phyloP scores from a whole-genome alignment of 2,329 filamentous ascomycete species.

The Colletotrichum sp. region DNA sequence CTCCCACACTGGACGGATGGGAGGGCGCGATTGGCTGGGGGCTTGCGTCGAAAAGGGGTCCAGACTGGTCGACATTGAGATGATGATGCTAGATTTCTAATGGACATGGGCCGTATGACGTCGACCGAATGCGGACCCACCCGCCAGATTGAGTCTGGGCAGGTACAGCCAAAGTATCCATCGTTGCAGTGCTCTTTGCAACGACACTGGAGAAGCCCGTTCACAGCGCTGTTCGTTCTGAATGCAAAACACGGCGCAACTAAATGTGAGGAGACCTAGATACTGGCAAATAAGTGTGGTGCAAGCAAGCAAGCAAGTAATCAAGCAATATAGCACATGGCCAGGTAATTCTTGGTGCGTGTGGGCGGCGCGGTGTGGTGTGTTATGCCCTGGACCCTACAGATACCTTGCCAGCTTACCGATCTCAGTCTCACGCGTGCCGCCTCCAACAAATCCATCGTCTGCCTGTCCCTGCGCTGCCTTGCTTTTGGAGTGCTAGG shows the following conservation, averaged over 20 bases:
- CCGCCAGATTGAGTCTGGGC: not conserved
- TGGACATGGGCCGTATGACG: constrained; percentile 15
- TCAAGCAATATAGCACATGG: not conserved
- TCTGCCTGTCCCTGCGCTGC: constrained; percentile 3
- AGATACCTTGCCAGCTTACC: not conserved
- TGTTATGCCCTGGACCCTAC: not conserved
- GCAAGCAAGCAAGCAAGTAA: not conserved
- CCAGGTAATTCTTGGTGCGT: not conserved
- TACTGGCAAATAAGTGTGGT: not conserved
- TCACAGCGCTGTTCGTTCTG: not conserved
- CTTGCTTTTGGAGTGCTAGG: not conserved
- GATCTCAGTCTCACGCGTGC: not conserved
- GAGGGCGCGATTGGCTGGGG: not conserved
- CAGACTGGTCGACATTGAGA: constrained; percentile 14
- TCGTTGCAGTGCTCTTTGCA: not conserved
- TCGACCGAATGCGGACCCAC: constrained; percentile 8
- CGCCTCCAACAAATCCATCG: not conserved
- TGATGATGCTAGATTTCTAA: constrained; percentile 20
- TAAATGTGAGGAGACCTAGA: not conserved
- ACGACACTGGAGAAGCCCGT: not conserved
- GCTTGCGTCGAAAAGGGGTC: constrained; percentile 8
- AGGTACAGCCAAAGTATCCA: constrained; percentile 11
- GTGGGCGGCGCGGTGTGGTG: not conserved
- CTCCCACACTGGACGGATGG: not conserved
- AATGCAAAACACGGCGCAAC: not conserved